Evolutionary conservation across 1,284 basidiomycete genomes (phyloP), one percentile per base, ranked within the genome.

Genomic region (Austropuccinia psidii): DNA sequence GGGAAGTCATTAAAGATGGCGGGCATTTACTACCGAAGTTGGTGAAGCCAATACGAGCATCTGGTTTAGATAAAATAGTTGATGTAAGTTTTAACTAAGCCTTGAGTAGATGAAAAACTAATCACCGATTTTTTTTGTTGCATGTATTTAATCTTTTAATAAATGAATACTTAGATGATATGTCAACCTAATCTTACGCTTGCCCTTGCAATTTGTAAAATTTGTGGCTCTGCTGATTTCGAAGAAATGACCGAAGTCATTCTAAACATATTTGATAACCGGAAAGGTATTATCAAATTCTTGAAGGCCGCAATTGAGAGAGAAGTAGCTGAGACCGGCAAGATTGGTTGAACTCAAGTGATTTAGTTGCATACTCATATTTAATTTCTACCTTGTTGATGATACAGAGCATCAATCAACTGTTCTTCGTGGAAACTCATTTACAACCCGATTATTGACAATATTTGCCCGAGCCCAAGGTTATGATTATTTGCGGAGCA

Each of bases 391-490:
- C n/a, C n/a, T n/a, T n/a, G n/a, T n/a, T n/a, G n/a, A n/a, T n/a
- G n/a, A n/a, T n/a, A 24, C 76, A 91, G 91, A 87, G 61, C 88
- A 85, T 77, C 90, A 93, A 77, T 85, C 88, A 0, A 85, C 86
- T 31, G 82, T 96, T 7, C 95, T 95, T 83, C 85, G 93, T 60
- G 85, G 89, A 76, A 95, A 95, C 79, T 89, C 89, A 1, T 90
- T 90, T 7, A 91, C 89, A 77, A 90, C 89, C 24, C 85, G 90
- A 67, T 87, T 96, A 74, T 81, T 95, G 55, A 91, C 90, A 8
- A 86, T 87, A 0, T 93, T 94, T 77, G 90, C 90, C 1, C 87
- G 85, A 78, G 87, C 89, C 33, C 90, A 93, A 76, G 93, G 92
- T 6, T 95, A 94, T 81, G 88, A 88, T 75, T 94, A 93, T 79